Conservation (phyloP, 2,329 filamentous ascomycete genomes). For the Claviceps maximensis region DNA sequence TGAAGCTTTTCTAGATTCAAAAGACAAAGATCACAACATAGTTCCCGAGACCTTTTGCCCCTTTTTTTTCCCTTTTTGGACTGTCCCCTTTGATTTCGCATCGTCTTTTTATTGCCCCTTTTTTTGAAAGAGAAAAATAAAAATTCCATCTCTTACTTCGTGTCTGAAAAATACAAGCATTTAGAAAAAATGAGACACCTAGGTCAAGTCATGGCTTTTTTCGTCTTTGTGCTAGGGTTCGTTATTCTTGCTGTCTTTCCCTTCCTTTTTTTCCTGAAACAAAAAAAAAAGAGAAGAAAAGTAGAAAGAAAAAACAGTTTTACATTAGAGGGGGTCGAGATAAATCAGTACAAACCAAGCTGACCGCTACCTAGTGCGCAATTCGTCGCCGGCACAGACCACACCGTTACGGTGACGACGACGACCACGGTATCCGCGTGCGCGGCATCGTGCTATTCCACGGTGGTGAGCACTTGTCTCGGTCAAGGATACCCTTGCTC, state of each 20-base stretch:
- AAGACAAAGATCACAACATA: neutral
- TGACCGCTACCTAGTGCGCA: slow-evolving; percentile 9
- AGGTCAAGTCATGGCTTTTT: neutral
- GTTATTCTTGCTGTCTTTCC: neutral
- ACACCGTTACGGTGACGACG: slow-evolving; percentile 19
- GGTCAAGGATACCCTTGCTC: neutral
- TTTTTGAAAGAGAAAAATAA: neutral
- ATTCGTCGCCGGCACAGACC: slow-evolving; percentile 12
- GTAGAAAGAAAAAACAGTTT: too few relatives aligned
- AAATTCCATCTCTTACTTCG: too few relatives aligned
- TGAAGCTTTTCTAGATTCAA: neutral
- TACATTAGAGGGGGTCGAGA: too few relatives aligned
- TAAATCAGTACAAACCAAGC: too few relatives aligned
- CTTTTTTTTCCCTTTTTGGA: neutral
- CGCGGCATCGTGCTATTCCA: slow-evolving; percentile 13
- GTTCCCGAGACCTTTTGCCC: neutral
- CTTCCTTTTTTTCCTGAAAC: neutral
- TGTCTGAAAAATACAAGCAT: too few relatives aligned
- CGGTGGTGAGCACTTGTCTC: neutral
- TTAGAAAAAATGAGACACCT: neutral
- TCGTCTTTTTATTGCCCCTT: neutral
- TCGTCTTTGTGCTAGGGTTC: slow-evolving; percentile 1
- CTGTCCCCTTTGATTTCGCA: too few relatives aligned
- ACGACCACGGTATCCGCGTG: slow-evolving; percentile 19
- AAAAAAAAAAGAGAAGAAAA: too few relatives aligned